Evolutionary conservation across 129 eudicot genomes (phyloP).

Genomic region (Chrysanthemum seticuspe): DNA sequence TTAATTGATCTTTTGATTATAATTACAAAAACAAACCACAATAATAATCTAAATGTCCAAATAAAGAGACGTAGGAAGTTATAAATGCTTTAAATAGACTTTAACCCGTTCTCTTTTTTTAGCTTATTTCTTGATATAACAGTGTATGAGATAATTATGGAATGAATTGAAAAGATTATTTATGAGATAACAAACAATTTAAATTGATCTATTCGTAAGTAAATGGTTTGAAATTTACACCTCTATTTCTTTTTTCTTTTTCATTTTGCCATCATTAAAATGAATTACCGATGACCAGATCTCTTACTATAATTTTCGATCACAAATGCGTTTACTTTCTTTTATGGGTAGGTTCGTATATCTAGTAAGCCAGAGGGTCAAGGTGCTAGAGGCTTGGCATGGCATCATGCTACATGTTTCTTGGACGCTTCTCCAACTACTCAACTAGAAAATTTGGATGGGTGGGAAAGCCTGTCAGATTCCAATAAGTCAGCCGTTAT

Average conservation of each 20-base stretch:
- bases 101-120: not conserved
- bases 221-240: not conserved
- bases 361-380: conserved; percentile 82
- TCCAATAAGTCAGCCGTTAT: conserved; percentile 51
- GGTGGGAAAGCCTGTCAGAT: conserved; percentile 70
- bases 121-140: not conserved
- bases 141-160: too few species aligned
- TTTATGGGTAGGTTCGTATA: conserved; percentile 65
- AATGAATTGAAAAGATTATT: too few species aligned
- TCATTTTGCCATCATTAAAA: not conserved
- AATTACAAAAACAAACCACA: not conserved
- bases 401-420: conserved; percentile 93
- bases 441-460: conserved; percentile 56
- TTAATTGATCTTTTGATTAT: not conserved
- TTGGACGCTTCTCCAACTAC: conserved; percentile 46
- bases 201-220: not conserved
- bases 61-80: not conserved
- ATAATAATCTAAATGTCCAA: not conserved
- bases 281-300: not conserved
- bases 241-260: not conserved
- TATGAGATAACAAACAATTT: not conserved
- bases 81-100: not conserved
- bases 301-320: not conserved
- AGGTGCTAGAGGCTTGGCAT: conserved; percentile 69
- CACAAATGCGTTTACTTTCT: not conserved